Evolutionary conservation across 495 filamentous ascomycete species (phyloP), one percentile per base, ranked within the genome.

Genomic region (Barbatosphaeria neglecta): DNA sequence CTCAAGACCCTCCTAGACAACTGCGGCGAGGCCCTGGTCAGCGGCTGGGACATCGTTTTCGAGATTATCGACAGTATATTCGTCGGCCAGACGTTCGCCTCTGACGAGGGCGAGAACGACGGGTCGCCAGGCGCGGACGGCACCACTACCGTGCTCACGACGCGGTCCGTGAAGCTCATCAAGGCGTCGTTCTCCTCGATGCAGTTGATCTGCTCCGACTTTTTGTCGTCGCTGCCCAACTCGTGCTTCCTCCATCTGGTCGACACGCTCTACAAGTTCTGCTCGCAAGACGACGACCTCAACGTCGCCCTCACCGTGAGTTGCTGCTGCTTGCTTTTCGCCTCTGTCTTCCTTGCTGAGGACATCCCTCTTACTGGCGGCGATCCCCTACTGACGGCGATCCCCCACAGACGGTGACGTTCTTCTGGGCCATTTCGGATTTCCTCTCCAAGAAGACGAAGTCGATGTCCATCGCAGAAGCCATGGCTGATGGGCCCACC

Each of bases 121-220:
- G 52, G 55, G 15, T 19, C 48, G 13, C 19, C 45, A 3, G 20
- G 22, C 39, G 8, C 22, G 1, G 8, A 25, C 38, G 49, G 16
- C 53, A 54, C 49, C 55, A 55, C 6, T 20, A 15, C 49, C 5
- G 43, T 50, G 6, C 56, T 72, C 6, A 65, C 54, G n/a, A 77
- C 80, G 20, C 75, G 77, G 24, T 89, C 88, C 6, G 69, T 78
- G 47, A 81, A 78, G 41, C 74, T 98, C 7, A 82, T 93, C 40
- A 77, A 86, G 37, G 81, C 87, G 16, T 84, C 89, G 0, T 97
- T 97, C 56, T 81, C 77, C 44, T 92, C 89, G 22, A 58, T 94
- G 15, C 89, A 97, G 55, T 78, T 98, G 6, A 84, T 97, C 33
- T 94, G 89, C 54, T 95, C 92, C 3, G 92, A 98, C 60, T 98